These are phyloP conservation scores for Chamaenerion angustifolium DNA, from an alignment of 345 rosid genomes.

Conservation along the genomic window DNA sequence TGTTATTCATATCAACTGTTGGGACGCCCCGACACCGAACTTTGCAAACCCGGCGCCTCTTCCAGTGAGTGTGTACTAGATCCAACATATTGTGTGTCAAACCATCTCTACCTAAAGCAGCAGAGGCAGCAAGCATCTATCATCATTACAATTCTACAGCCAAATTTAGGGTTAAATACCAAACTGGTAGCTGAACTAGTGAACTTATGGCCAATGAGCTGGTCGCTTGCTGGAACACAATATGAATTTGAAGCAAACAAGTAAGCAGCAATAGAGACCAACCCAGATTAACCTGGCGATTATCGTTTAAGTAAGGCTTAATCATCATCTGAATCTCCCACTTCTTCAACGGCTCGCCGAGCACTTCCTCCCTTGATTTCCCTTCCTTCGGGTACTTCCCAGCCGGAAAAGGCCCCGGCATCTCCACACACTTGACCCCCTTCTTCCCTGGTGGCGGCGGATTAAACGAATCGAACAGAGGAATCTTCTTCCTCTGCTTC, in stretches of 20 bases:
- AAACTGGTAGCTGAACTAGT: neutral
- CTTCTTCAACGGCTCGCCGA: slow-evolving; percentile 70
- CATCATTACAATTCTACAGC: neutral
- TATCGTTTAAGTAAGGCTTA: slow-evolving; percentile 53
- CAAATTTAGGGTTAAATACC: too few relatives aligned
- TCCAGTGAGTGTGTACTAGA: slow-evolving; percentile 79
- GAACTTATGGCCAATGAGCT: too few relatives aligned
- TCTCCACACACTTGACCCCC: slow-evolving; percentile 54
- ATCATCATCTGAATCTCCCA: slow-evolving; percentile 74
- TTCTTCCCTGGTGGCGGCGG: slow-evolving; percentile 48
- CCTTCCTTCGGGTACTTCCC: slow-evolving; percentile 61
- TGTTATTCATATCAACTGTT: slow-evolving; percentile 79
- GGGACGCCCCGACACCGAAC: slow-evolving; percentile 85
- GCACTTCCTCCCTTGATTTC: slow-evolving; percentile 49
- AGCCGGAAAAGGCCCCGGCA: slow-evolving; percentile 50
- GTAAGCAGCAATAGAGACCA: slow-evolving; percentile 9
- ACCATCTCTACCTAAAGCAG: slow-evolving; percentile 67
- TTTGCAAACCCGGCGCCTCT: slow-evolving; percentile 66
- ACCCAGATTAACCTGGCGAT: slow-evolving; percentile 92
- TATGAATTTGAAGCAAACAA: neutral
- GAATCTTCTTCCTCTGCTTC: slow-evolving; percentile 31
- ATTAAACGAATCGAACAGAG: slow-evolving; percentile 57
- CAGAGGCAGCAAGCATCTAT: slow-evolving; percentile 1
- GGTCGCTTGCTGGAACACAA: too few relatives aligned
- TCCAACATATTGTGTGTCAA: slow-evolving; percentile 97